phyloP scores from a whole-genome alignment of 2,329 filamentous ascomycete genomes.

The Curvularia hawaiiensis region DNA sequence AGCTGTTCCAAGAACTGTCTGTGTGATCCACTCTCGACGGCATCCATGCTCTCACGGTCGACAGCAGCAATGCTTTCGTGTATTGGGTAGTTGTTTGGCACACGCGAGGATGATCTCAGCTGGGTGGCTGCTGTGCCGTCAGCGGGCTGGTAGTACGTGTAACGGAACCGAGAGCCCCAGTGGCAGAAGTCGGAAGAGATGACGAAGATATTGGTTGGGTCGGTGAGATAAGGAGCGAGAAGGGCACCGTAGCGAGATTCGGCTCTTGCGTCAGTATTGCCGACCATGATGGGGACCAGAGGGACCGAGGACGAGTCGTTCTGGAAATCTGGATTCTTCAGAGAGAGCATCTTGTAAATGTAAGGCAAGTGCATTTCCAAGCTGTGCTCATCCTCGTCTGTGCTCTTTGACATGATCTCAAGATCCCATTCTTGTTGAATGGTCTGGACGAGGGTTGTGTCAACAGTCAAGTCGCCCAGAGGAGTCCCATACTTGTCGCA shows the following conservation, averaged over 20 bases:
- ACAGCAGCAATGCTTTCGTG: conserved; percentile 83
- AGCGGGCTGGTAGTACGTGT: conserved; percentile 74
- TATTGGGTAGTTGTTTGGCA: conserved; percentile 62
- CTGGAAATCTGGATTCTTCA: conserved; percentile 40
- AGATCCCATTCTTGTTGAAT: conserved; percentile 38
- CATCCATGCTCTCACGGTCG: conserved; percentile 82
- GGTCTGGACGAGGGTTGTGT: conserved; percentile 61
- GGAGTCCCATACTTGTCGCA: conserved; percentile 76
- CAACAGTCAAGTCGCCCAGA: conserved; percentile 71
- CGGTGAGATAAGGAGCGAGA: conserved; percentile 77
- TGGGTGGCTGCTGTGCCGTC: conserved; percentile 44
- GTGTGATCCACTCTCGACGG: conserved; percentile 78
- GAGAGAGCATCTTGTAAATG: conserved; percentile 76
- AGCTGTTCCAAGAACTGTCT: conserved; percentile 72
- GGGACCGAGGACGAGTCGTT: conserved; percentile 65
- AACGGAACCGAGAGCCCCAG: conserved; percentile 85
- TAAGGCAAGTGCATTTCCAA: conserved; percentile 97
- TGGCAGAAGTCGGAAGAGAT: conserved; percentile 97
- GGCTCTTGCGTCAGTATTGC: conserved; percentile 67
- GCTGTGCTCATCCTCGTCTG: conserved; percentile 86
- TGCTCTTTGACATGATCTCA: conserved; percentile 61
- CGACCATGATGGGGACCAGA: conserved; percentile 85
- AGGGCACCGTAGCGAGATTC: conserved; percentile 72
- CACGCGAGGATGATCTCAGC: conserved; percentile 49
- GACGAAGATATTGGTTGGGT: conserved; percentile 80